Evolutionary conservation across 202 grass and related monocot species (phyloP).

Genomic region (Brachypodium distachyon): DNA sequence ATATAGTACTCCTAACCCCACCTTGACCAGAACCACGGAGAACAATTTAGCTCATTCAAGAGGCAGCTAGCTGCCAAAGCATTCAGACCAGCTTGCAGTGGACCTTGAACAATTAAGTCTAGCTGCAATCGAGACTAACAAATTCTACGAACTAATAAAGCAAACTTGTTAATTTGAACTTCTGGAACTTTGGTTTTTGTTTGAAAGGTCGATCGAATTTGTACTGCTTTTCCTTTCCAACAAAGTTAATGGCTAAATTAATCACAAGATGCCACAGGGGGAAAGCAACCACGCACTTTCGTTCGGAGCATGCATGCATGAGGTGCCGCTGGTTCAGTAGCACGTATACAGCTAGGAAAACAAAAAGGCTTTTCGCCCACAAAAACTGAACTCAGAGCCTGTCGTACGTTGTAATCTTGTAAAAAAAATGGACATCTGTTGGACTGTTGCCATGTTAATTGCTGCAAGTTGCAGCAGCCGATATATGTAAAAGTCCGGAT

Average conservation of each 20-base stretch:
- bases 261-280: not conserved
- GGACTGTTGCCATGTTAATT: not conserved
- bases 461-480: not conserved
- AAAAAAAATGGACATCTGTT: too few species aligned
- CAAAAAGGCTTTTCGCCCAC: not conserved
- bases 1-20: too few species aligned
- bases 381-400: not conserved
- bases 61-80: not conserved
- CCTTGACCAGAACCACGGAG: not conserved
- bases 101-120: constrained; percentile 31
- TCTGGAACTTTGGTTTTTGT: not conserved
- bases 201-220: constrained; percentile 9
- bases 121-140: not conserved
- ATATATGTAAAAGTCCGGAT: too few species aligned
- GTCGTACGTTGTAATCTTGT: not conserved
- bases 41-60: not conserved
- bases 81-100: constrained; percentile 41
- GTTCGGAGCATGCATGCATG: not conserved
- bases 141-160: not conserved
- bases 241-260: not conserved
- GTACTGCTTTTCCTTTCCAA: constrained; percentile 5
- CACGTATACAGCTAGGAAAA: not conserved
- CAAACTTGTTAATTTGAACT: not conserved
- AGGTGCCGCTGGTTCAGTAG: not conserved
- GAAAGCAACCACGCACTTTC: not conserved